Evolutionary conservation across 2,329 filamentous ascomycete genomes (phyloP), one percentile per base, ranked within the genome.

Genomic region (Pseudogymnoascus sp.): DNA sequence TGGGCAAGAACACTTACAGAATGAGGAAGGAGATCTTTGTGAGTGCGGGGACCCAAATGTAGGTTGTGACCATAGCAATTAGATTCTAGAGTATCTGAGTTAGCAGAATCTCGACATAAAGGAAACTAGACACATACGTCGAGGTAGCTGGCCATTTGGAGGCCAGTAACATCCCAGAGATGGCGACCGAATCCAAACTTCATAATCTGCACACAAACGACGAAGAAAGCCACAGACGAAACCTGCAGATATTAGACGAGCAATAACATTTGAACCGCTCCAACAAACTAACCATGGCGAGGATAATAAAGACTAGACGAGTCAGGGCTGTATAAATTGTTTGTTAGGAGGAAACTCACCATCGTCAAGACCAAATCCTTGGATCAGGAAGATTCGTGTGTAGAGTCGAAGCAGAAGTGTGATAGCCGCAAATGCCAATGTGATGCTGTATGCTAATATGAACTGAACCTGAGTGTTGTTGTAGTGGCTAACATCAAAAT

Each of bases 11-110:
- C 8, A 28, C 47, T 33, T 54, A 54, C 47, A 54, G 28, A 18
- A 54, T 54, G 47, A 54, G 47, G 47, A 54, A 54, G n/a, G 47
- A 54, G 25, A 54, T 54, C 25, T 54, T 54, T 54, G 47, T 54
- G 47, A 54, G 47, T 54, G 47, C 47, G 8, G 47, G 47, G n/a
- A 14, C 47, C 47, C 47, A 54, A 11, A 54, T 54, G 47, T 54
- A 54, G 28, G 47, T 54, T 33, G 47, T 54, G 47, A 54, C 47
- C 47, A 54, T 54, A 33, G 47, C 47, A 54, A 18, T 54, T 5
- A 54, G 28, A 33, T 54, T 54, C 47, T 54, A 54, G 9, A 18
- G 33, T 30, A 28, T 9, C 9, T 2, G 6, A 50, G 9, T 54
- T 33, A 54, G 47, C 47, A 54, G 9, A 9, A 33, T 33, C n/a